Evolutionary conservation across 352 stramenopile species (phyloP).

Genomic region (Phytophthora brassicae): DNA sequence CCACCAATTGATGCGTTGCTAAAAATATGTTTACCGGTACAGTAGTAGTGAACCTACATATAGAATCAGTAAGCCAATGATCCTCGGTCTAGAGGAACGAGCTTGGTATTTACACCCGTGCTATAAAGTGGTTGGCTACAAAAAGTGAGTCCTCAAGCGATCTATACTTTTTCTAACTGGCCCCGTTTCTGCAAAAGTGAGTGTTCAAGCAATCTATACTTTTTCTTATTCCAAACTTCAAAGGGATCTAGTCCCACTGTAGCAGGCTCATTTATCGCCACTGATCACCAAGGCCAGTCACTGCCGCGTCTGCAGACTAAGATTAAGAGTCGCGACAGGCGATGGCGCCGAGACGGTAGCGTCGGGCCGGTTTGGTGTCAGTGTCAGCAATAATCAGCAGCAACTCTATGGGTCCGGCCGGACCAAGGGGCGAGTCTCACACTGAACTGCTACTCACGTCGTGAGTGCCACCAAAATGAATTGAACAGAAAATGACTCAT

Average conservation of each 20-base stretch:
- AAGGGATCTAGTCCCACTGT: constrained; percentile 23
- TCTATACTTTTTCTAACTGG: constrained; percentile 30
- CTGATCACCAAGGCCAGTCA: constrained; percentile 2
- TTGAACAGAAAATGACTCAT: constrained; percentile 25
- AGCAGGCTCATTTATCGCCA: constrained; percentile 32
- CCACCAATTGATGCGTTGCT: constrained; percentile 8
- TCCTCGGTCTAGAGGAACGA: too few species aligned
- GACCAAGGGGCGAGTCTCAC: constrained; percentile 1
- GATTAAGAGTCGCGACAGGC: constrained; percentile 25
- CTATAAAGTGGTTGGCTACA: too few species aligned
- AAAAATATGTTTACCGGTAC: too few species aligned
- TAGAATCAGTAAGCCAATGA: too few species aligned
- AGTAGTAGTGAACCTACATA: too few species aligned
- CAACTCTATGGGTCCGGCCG: constrained; percentile 14
- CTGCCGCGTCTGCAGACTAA: constrained; percentile 34
- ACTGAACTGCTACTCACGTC: not conserved
- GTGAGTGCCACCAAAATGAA: constrained; percentile 3
- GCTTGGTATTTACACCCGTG: too few species aligned
- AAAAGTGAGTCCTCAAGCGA: constrained; percentile 20
- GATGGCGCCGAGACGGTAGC: constrained; percentile 11
- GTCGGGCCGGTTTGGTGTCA: constrained; percentile 25
- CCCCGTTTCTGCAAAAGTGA: constrained; percentile 17
- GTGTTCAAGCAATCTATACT: constrained; percentile 21
- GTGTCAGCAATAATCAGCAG: constrained; percentile 24
- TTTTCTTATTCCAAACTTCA: constrained; percentile 36